phyloP scores from a whole-genome alignment of 257 asterid species.

The Jacaranda mimosifolia region DNA sequence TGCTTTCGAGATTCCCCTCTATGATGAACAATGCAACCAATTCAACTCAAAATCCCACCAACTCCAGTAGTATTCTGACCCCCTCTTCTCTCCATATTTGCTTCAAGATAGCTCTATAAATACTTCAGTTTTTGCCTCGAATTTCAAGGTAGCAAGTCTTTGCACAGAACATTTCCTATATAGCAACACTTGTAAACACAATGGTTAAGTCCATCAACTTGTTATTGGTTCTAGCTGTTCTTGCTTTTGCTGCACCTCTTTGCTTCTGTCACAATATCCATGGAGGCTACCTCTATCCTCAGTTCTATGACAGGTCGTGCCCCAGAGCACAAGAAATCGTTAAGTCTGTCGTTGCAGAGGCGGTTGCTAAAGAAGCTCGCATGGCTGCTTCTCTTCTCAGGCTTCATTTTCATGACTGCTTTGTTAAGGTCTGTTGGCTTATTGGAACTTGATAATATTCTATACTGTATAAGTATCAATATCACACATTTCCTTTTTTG shows the following conservation, averaged over 20 bases:
- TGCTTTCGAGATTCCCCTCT: constrained; percentile 24
- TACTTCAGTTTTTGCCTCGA: constrained; percentile 34
- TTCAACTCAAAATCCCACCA: constrained; percentile 64
- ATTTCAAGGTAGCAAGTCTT: constrained; percentile 43
- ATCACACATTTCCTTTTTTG: background rate
- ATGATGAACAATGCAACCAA: constrained; percentile 45
- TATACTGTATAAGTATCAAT: background rate
- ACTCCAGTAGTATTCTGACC: constrained; percentile 50
- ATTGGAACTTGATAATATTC: background rate
- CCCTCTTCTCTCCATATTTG: background rate
- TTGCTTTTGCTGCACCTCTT: constrained; percentile 65
- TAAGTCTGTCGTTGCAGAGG: constrained; percentile 76
- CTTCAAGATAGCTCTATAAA: constrained; percentile 47
- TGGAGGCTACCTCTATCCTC: constrained; percentile 77
- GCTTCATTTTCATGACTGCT: constrained; percentile 96
- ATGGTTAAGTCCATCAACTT: constrained; percentile 56
- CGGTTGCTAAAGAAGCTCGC: constrained; percentile 80
- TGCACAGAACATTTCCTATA: constrained; percentile 21
- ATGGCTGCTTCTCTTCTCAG: constrained; percentile 94
- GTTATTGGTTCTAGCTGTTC: constrained; percentile 46
- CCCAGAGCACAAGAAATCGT: constrained; percentile 74
- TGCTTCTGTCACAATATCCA: constrained; percentile 50
- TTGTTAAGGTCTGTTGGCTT: constrained; percentile 68
- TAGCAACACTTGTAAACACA: constrained; percentile 22
- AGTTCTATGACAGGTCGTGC: constrained; percentile 79